Evolutionary conservation across 1,139 yeast species (phyloP).

Genomic region (Lizanozyma gosingica): DNA sequence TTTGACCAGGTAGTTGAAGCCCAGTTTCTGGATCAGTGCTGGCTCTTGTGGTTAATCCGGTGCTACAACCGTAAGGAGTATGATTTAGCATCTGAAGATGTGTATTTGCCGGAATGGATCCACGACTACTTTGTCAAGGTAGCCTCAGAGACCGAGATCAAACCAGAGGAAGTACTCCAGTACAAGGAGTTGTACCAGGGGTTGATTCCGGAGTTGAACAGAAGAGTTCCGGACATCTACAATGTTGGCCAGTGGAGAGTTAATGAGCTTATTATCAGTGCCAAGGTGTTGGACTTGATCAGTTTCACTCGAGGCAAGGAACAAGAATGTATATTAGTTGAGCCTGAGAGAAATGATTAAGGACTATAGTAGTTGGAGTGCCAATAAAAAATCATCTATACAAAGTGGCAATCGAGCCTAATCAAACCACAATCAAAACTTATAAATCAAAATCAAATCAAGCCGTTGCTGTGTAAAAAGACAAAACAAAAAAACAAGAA

Average conservation of each 20-base stretch:
- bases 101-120: constrained; percentile 47
- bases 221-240: constrained; percentile 55
- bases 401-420: too few species aligned
- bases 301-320: constrained; percentile 53
- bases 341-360: too few species aligned
- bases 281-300: constrained; percentile 47
- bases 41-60: constrained; percentile 57
- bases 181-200: constrained; percentile 46
- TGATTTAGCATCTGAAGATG: constrained; percentile 18
- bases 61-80: constrained; percentile 40
- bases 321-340: constrained; percentile 51
- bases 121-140: constrained; percentile 33
- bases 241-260: constrained; percentile 56
- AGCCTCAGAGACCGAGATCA: constrained; percentile 25
- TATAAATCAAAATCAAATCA: too few species aligned
- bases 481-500: background rate
- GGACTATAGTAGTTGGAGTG: too few species aligned
- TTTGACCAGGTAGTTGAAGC: constrained; percentile 42
- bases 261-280: constrained; percentile 49
- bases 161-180: constrained; percentile 44
- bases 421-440: too few species aligned
- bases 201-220: constrained; percentile 43
- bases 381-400: too few species aligned
- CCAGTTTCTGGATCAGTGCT: constrained; percentile 48
- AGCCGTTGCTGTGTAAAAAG: too few species aligned